These are phyloP conservation scores for Multifurca ochricompacta DNA, from an alignment of 768 basidiomycete species.

Conservation along the genomic window DNA sequence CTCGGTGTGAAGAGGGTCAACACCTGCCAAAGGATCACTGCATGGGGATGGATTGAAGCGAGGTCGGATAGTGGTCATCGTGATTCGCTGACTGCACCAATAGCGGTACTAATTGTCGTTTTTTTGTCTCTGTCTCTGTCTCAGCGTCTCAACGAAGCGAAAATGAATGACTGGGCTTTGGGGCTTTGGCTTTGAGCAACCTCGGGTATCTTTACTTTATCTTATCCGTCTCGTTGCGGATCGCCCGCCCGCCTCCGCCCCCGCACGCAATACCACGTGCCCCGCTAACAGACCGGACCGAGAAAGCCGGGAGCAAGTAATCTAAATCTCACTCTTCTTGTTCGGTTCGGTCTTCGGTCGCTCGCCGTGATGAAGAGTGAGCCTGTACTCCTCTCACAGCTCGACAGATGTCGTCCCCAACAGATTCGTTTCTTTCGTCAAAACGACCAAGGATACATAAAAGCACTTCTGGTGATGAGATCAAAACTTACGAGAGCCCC, in stretches of 20 bases:
- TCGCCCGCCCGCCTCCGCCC: no score
- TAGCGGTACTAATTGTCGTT: no score
- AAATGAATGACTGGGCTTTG: no score
- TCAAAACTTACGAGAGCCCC: conserved; percentile 10
- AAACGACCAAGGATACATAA: conserved; percentile 6
- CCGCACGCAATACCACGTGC: no score
- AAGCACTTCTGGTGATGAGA: conserved; percentile 1
- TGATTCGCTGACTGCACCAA: no score
- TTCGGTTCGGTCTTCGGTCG: no score
- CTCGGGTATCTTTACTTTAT: no score
- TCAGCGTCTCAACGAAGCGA: no score
- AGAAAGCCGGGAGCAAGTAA: not conserved
- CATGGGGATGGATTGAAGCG: conserved; percentile 8
- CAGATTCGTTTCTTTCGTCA: conserved; percentile 5
- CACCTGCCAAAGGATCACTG: not conserved
- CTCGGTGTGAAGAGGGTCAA: not conserved
- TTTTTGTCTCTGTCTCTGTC: no score
- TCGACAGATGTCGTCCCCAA: conserved; percentile 14
- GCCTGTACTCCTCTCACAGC: not conserved
- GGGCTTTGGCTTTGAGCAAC: no score
- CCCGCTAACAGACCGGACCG: no score
- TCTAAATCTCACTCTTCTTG: not conserved
- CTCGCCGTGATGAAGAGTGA: not conserved
- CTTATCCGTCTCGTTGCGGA: no score
- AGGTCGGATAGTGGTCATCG: conserved; percentile 6